phyloP scores from a whole-genome alignment of 352 stramenopile genomes.

The Thalassiosira hispida region DNA sequence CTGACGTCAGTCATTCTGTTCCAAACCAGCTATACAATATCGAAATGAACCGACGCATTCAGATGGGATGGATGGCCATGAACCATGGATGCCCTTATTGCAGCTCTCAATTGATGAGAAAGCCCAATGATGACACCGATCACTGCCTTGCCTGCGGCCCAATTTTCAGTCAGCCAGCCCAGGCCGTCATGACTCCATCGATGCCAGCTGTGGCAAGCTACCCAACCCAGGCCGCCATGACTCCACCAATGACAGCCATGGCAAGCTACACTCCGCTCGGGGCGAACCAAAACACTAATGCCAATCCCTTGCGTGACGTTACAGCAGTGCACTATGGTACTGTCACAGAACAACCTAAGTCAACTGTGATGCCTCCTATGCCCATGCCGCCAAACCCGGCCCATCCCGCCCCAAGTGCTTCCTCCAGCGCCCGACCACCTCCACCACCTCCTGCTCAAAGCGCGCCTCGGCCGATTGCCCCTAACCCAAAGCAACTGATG shows the following conservation, averaged over 20 bases:
- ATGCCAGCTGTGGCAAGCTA: background rate
- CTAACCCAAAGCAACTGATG: background rate
- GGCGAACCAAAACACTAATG: background rate
- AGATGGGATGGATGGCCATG: background rate
- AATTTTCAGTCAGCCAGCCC: background rate
- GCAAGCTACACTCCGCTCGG: background rate
- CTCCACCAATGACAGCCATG: background rate
- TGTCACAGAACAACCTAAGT: background rate
- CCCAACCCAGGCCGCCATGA: background rate
- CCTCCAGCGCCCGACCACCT: background rate
- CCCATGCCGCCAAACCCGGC: background rate
- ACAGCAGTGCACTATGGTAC: conserved; percentile 16
- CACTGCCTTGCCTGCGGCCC: conserved; percentile 23
- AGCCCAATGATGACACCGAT: background rate
- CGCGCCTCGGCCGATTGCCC: background rate
- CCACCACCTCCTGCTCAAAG: background rate
- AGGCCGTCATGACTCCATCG: background rate
- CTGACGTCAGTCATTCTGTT: background rate
- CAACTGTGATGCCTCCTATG: conserved; percentile 3
- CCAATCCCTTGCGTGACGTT: background rate
- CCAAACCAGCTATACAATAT: background rate
- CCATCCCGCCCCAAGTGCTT: background rate
- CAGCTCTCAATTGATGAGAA: conserved; percentile 4
- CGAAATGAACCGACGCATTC: conserved; percentile 7
- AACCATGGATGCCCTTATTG: conserved; percentile 1